phyloP scores from a whole-genome alignment of 768 basidiomycete genomes.

The Kwoniella europaea region DNA sequence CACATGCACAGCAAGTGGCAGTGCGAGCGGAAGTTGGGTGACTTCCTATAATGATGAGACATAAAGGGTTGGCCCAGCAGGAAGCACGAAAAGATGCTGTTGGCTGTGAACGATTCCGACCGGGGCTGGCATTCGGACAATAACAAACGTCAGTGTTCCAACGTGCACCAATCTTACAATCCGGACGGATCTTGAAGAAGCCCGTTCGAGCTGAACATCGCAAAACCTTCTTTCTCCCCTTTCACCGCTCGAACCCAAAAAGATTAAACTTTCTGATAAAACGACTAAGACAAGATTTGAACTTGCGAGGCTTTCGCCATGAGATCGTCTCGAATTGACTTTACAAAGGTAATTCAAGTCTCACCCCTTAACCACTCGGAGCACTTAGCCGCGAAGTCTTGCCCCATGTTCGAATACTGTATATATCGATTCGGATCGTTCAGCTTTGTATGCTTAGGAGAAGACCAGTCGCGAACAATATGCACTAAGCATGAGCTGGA shows the following conservation, averaged over 20 bases:
- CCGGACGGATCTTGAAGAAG: not conserved
- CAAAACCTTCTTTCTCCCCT: not conserved
- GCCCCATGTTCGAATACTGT: too few relatives aligned
- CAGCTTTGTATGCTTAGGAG: too few relatives aligned
- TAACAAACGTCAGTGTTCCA: not conserved
- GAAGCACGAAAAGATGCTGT: too few relatives aligned
- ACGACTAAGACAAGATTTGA: not conserved
- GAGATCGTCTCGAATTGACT: not conserved
- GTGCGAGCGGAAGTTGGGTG: too few relatives aligned
- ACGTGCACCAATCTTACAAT: not conserved
- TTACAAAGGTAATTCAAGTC: not conserved
- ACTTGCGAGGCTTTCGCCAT: constrained; percentile 1
- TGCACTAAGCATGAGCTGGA: too few relatives aligned
- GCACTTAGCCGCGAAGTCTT: not conserved
- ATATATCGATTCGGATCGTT: too few relatives aligned
- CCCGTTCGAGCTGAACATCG: not conserved
- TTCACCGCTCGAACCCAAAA: not conserved
- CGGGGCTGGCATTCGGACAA: too few relatives aligned
- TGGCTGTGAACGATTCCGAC: too few relatives aligned
- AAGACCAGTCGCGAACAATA: too few relatives aligned
- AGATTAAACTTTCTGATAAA: not conserved
- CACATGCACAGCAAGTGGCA: too few relatives aligned
- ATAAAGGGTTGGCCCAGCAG: too few relatives aligned
- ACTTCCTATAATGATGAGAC: too few relatives aligned
- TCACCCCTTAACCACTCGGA: constrained; percentile 1